phyloP scores from a whole-genome alignment of 345 rosid species.

The Salix brachista region DNA sequence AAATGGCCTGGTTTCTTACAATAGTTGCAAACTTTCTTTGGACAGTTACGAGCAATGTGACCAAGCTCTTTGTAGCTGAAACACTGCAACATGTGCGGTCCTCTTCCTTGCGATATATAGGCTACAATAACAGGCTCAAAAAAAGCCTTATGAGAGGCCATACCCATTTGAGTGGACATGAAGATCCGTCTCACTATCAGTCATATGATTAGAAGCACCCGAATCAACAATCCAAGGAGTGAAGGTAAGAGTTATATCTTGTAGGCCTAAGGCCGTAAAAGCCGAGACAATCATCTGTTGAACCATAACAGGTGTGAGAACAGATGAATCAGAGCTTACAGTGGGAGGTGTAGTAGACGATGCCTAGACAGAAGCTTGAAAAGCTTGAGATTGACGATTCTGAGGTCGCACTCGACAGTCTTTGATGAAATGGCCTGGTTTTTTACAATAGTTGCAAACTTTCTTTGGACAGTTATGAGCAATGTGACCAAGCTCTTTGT shows the following conservation, averaged over 20 bases:
- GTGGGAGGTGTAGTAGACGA: too few species aligned
- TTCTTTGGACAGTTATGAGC: neutral
- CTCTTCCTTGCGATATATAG: neutral
- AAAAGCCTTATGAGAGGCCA: neutral
- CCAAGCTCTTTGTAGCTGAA: too few species aligned
- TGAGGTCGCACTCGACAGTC: fast-evolving
- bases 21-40: neutral
- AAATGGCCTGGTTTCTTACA: neutral
- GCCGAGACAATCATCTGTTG: too few species aligned
- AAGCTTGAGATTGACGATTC: too few species aligned
- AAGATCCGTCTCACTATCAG: neutral
- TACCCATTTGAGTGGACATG: neutral
- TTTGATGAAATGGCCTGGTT: too few species aligned
- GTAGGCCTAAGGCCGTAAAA: neutral
- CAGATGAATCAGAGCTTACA: too few species aligned
- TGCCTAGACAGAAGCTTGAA: too few species aligned
- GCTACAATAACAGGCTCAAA: neutral
- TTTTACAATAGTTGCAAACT: neutral
- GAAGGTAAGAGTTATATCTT: neutral
- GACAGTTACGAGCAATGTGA: neutral
- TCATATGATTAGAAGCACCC: neutral
- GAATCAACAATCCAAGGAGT: neutral
- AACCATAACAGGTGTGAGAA: too few species aligned
- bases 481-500: neutral
- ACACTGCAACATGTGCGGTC: too few species aligned